Conservation (phyloP, 208 protist species). For the Trypanosoma lewisi region DNA sequence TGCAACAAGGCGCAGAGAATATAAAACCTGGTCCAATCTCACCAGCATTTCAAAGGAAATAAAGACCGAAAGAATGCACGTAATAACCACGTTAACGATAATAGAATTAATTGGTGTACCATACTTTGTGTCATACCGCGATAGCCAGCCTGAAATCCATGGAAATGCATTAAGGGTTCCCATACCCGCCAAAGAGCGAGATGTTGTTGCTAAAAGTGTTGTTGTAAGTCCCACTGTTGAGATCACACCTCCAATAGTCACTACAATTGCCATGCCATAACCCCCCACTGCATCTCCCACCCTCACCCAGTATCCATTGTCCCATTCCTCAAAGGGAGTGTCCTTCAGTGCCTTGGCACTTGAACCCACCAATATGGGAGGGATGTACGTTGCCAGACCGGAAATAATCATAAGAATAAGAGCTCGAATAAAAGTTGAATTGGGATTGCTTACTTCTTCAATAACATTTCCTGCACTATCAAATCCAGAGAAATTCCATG, state of each 20-base stretch:
- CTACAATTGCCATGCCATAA: constrained; percentile 56
- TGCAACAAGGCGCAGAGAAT: constrained; percentile 73
- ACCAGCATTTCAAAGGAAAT: constrained; percentile 82
- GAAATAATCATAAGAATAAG: constrained; percentile 81
- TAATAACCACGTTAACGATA: constrained; percentile 71
- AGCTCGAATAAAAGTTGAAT: constrained; percentile 80
- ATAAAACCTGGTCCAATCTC: constrained; percentile 83
- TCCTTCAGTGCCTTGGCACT: constrained; percentile 50
- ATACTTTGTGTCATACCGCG: constrained; percentile 45
- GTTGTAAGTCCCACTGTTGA: constrained; percentile 86
- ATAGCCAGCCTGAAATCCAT: constrained; percentile 68
- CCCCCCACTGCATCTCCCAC: constrained; percentile 85
- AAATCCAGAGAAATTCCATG: constrained; percentile 92
- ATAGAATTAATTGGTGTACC: constrained; percentile 81
- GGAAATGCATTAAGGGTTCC: constrained; percentile 84
- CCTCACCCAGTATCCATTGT: constrained; percentile 85
- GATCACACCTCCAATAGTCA: constrained; percentile 80
- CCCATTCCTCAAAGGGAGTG: constrained; percentile 73
- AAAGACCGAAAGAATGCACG: constrained; percentile 62
- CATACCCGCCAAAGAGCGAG: constrained; percentile 84
- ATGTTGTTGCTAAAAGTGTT: constrained; percentile 83
- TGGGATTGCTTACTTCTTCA: constrained; percentile 85
- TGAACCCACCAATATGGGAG: constrained; percentile 78
- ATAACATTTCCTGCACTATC: constrained; percentile 88
- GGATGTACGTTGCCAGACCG: constrained; percentile 79